Evolutionary conservation across 768 basidiomycete species (phyloP), one percentile per base, ranked within the genome.

Genomic region (Termitomyces sp.): DNA sequence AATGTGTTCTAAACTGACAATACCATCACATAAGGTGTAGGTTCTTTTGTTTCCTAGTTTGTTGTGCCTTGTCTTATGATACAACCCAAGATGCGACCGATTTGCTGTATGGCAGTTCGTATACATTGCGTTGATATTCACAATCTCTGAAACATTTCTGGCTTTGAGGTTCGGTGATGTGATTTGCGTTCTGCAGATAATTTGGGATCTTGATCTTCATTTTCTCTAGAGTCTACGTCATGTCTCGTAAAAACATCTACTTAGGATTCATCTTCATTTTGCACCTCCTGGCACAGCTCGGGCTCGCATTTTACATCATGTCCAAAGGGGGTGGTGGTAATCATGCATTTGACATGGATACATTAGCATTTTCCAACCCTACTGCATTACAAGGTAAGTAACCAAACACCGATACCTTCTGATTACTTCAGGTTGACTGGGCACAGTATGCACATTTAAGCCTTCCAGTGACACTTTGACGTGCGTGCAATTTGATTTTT

Each of bases 61-160:
- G 13, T 41, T 15, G n/a, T 18, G 52, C 59, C 9, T 44, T 60
- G 41, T 20, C 39, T 44, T 33, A 50, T 36, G 11, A 40, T 20
- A 38, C 29, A 6, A 20, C 15, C 13, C 29, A 27, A 64, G 63
- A 39, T 64, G 63, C 51, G 32, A 59, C 33, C 57, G 40, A 38
- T 64, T 54, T 42, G 50, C 54, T 3, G 48, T 64, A n/a, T 35
- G 50, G 0, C 49, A 64, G 46, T 62, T 62, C 40, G 31, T 60
- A 5, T 56, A 56, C 42, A 57, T 56, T 29, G 56, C 59, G 9
- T 29, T 61, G 11, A 53, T 54, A 32, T 60, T 62, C 53, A 57
- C 56, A 16, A 58, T 64, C 33, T 53, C 60, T 16, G 60, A 61
- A 47, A 46, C 56, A 10, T 62, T 64, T 36, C 56, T 62, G n/a